phyloP scores from a whole-genome alignment of 495 filamentous ascomycete genomes.

The Aspergillus leporis region DNA sequence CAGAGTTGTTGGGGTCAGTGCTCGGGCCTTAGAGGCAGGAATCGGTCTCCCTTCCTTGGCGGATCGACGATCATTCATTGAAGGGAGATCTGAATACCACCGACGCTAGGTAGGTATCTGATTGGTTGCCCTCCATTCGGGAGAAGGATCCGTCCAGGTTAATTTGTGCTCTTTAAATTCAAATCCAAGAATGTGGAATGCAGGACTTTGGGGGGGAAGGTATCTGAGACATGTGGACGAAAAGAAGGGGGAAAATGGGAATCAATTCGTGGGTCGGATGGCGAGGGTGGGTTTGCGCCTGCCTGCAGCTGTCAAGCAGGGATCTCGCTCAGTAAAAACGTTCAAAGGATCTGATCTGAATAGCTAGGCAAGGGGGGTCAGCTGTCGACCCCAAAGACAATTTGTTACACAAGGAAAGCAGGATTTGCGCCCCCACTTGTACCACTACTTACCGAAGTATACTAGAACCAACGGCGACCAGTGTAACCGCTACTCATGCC shows the following conservation, averaged over 20 bases:
- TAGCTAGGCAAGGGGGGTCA: not conserved
- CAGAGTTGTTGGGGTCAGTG: not conserved
- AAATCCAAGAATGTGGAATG: slow-evolving; percentile 4
- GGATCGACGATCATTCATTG: not conserved
- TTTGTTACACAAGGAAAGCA: slow-evolving; percentile 1
- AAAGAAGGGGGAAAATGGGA: not conserved
- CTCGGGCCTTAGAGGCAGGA: not conserved
- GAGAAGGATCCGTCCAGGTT: not conserved
- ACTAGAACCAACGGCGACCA: not conserved
- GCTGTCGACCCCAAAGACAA: not conserved
- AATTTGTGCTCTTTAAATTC: slow-evolving; percentile 5
- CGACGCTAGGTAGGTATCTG: not conserved
- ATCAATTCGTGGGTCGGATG: not conserved
- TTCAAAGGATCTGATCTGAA: slow-evolving; percentile 4
- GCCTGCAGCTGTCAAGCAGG: slow-evolving; percentile 17
- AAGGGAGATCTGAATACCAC: not conserved
- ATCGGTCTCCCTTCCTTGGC: not conserved
- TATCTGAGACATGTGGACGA: slow-evolving; percentile 5
- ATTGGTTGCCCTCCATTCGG: not conserved
- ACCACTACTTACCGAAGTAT: slow-evolving; percentile 2
- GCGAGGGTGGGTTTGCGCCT: not conserved
- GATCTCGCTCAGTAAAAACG: slow-evolving; percentile 13
- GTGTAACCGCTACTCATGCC: slow-evolving; percentile 29
- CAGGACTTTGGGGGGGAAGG: not conserved
- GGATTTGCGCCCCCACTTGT: not conserved